Percentiles rank a stretch among this genome's conserved stretches.
Evolutionary conservation across 495 filamentous ascomycete species (phyloP).

Genomic region (Penicillium simplicissimum): DNA sequence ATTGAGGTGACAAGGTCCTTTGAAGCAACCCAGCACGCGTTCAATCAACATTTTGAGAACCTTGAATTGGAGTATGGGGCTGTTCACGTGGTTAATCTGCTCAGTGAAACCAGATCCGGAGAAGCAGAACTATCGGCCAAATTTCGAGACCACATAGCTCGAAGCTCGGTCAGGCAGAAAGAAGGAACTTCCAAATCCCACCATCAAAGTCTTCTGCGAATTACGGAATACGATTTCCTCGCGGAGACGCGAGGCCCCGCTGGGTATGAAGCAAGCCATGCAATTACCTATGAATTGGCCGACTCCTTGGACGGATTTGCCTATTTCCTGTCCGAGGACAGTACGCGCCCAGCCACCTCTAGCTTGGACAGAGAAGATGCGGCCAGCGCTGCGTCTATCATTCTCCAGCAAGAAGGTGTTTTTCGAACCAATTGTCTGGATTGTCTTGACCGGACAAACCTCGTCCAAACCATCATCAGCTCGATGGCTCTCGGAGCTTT

Average conservation of each 20-base stretch:
- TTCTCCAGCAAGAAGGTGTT: conserved; percentile 88
- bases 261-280: conserved; percentile 84
- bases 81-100: conserved; percentile 86
- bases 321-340: conserved; percentile 81
- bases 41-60: conserved; percentile 87
- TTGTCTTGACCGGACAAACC: conserved; percentile 92
- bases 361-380: conserved; percentile 28
- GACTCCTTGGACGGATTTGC: conserved; percentile 81
- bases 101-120: conserved; percentile 81
- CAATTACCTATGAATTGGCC: conserved; percentile 72
- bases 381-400: conserved; percentile 58
- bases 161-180: conserved; percentile 63
- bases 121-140: conserved; percentile 78
- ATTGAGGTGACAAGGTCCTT: conserved; percentile 85
- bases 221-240: conserved; percentile 92
- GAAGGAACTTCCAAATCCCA: conserved; percentile 39
- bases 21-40: conserved; percentile 92
- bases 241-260: conserved; percentile 84
- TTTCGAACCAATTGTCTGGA: conserved; percentile 97
- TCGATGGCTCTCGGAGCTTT: conserved; percentile 86
- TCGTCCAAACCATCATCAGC: conserved; percentile 93
- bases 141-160: conserved; percentile 73
- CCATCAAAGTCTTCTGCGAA: conserved; percentile 69
- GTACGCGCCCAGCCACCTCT: conserved; percentile 17
- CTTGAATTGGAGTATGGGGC: conserved; percentile 84